A percentile compares a stretch with the other conserved stretches of the same genome.
These are phyloP conservation scores for Triticum urartu DNA, from an alignment of 176 grass and related monocot species.

Conservation along the genomic window DNA sequence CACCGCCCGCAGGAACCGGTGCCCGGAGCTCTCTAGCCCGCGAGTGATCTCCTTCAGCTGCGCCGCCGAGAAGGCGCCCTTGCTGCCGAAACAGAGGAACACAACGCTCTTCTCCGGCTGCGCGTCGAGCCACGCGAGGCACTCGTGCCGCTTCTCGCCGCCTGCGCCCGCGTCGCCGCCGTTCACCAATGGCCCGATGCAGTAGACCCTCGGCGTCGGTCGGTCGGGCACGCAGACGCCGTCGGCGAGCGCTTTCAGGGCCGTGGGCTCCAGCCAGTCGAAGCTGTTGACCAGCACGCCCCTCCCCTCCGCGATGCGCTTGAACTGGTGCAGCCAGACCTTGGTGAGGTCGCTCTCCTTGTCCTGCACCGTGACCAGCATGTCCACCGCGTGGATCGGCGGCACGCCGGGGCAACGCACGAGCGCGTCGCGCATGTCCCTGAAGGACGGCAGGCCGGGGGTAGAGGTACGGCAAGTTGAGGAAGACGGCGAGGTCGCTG, in stretches of 20 bases:
- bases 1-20: conserved; percentile 62
- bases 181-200: conserved; percentile 49
- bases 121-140: conserved; percentile 60
- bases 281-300: conserved; percentile 59
- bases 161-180: neutral
- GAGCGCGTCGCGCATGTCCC: conserved; percentile 33
- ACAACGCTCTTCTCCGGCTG: conserved; percentile 56
- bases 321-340: conserved; percentile 20
- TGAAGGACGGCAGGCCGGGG: conserved; percentile 21
- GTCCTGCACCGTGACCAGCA: neutral
- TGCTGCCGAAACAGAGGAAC: conserved; percentile 83
- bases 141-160: conserved; percentile 24
- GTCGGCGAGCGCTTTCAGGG: conserved; percentile 21
- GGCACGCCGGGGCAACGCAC: conserved; percentile 43
- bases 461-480: conserved; percentile 20
- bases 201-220: conserved; percentile 32
- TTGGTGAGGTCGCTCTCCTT: conserved; percentile 26
- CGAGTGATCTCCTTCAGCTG: conserved; percentile 50
- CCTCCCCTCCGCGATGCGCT: conserved; percentile 24
- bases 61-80: conserved; percentile 38
- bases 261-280: conserved; percentile 44
- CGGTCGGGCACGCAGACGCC: conserved; percentile 39
- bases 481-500: conserved; percentile 7
- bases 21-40: conserved; percentile 54
- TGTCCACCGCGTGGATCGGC: conserved; percentile 33